A percentile compares a stretch with the other conserved stretches of the same genome.
Conservation (phyloP, 2,329 filamentous ascomycete species). For the Fusarium setosum region DNA sequence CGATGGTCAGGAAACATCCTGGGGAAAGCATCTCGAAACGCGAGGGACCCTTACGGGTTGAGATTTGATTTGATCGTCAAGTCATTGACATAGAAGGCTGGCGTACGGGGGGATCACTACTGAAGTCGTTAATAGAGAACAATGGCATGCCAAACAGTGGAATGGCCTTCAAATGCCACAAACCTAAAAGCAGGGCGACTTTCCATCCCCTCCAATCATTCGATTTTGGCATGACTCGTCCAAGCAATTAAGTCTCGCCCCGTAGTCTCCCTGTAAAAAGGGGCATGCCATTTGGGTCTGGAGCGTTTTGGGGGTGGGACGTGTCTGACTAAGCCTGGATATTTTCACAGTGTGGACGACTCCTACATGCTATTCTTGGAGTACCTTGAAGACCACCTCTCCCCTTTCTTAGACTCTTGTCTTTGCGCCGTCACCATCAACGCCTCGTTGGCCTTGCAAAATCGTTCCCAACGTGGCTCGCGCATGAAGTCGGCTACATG, state of each 20-base stretch:
- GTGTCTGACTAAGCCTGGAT: slow-evolving; percentile 36
- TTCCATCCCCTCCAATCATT: slow-evolving; percentile 1
- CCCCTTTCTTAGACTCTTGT: slow-evolving; percentile 13
- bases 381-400: slow-evolving; percentile 9
- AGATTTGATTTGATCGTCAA: no score
- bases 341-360: slow-evolving; percentile 29
- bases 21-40: no score
- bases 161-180: not conserved
- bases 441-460: slow-evolving; percentile 8
- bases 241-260: not conserved
- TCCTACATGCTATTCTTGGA: slow-evolving; percentile 10
- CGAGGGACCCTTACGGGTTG: no score
- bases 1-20: no score
- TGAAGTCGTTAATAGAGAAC: not conserved
- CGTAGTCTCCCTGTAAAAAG: slow-evolving; percentile 16
- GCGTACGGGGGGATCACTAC: not conserved
- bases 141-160: not conserved
- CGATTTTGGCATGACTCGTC: slow-evolving; percentile 2
- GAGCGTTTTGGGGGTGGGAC: not conserved
- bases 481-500: slow-evolving; percentile 60
- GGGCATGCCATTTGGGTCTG: slow-evolving; percentile 5
- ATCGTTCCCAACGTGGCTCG: slow-evolving; percentile 27
- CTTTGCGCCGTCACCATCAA: slow-evolving; percentile 23
- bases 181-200: not conserved
- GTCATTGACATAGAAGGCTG: no score